phyloP scores from a whole-genome alignment of 495 filamentous ascomycete genomes.

The Pyronema omphalodes region DNA sequence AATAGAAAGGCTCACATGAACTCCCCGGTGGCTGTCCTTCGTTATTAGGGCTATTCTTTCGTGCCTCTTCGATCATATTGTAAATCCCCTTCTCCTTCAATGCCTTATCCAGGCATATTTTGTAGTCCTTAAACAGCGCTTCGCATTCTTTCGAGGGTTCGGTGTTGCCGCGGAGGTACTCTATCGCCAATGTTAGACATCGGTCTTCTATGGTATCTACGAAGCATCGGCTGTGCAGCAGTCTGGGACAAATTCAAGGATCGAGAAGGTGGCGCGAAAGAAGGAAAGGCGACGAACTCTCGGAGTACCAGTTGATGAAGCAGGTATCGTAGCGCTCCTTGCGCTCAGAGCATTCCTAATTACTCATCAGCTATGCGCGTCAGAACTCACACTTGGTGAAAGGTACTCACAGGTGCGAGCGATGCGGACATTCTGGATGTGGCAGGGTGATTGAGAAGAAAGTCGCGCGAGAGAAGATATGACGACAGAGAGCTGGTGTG shows the following conservation, averaged over 20 bases:
- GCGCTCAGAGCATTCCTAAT: slow-evolving; percentile 25
- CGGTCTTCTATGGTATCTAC: neutral
- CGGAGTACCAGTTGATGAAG: slow-evolving; percentile 66
- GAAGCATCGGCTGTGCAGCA: neutral
- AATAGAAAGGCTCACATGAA: too few relatives aligned
- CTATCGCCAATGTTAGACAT: slow-evolving; percentile 24
- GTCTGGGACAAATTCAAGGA: neutral
- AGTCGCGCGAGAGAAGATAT: too few relatives aligned
- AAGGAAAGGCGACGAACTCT: slow-evolving; percentile 34
- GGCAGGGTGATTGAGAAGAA: too few relatives aligned
- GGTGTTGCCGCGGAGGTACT: slow-evolving; percentile 49
- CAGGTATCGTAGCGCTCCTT: slow-evolving; percentile 48
- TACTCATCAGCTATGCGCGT: slow-evolving; percentile 3
- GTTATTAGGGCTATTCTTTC: slow-evolving; percentile 42
- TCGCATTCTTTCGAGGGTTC: slow-evolving; percentile 45
- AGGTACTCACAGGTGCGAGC: slow-evolving; percentile 31
- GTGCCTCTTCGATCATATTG: slow-evolving; percentile 49
- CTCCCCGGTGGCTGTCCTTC: slow-evolving; percentile 12
- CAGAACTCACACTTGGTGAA: slow-evolving; percentile 15
- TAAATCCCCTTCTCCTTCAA: slow-evolving; percentile 52
- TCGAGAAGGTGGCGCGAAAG: neutral
- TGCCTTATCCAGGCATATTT: slow-evolving; percentile 44
- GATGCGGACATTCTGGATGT: slow-evolving; percentile 35
- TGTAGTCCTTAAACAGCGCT: slow-evolving; percentile 48
- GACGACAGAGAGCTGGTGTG: too few relatives aligned